These are phyloP conservation scores for Hemisphaericaspora xylofermentans DNA, from an alignment of 1,139 yeast species.

Conservation along the genomic window DNA sequence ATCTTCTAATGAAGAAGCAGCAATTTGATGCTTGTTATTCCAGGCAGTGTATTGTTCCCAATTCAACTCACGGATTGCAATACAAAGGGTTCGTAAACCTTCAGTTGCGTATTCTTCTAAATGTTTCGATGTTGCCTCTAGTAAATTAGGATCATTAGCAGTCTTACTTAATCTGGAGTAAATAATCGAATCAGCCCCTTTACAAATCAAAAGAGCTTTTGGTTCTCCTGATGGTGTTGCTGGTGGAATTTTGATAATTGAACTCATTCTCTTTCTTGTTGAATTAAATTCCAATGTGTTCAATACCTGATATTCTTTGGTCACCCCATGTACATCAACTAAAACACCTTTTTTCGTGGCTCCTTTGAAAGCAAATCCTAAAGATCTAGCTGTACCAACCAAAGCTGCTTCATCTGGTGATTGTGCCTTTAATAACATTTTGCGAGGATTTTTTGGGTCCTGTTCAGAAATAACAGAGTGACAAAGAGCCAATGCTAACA, in stretches of 20 bases:
- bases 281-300: slow-evolving; percentile 55
- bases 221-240: slow-evolving; percentile 31
- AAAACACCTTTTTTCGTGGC: slow-evolving; percentile 46
- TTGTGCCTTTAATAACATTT: slow-evolving; percentile 50
- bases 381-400: slow-evolving; percentile 57
- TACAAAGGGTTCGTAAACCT: slow-evolving; percentile 49
- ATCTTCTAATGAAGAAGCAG: slow-evolving; percentile 42
- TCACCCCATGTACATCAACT: slow-evolving; percentile 43
- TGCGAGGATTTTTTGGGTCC: slow-evolving; percentile 37
- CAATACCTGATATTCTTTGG: slow-evolving; percentile 46
- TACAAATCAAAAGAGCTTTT: slow-evolving; percentile 44
- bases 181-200: slow-evolving; percentile 51
- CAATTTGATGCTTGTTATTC: slow-evolving; percentile 42
- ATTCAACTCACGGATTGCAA: slow-evolving; percentile 44
- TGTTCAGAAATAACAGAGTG: slow-evolving; percentile 59
- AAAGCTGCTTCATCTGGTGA: slow-evolving; percentile 68
- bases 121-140: slow-evolving; percentile 39
- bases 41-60: slow-evolving; percentile 46
- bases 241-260: slow-evolving; percentile 65
- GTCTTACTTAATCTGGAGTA: slow-evolving; percentile 39
- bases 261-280: slow-evolving; percentile 78
- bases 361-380: slow-evolving; percentile 52
- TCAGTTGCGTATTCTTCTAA: slow-evolving; percentile 48
- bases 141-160: slow-evolving; percentile 28
- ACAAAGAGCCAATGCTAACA: slow-evolving; percentile 55